phyloP scores from a whole-genome alignment of 371 early-diverging fungal genomes.

The Mucor piriformis region DNA sequence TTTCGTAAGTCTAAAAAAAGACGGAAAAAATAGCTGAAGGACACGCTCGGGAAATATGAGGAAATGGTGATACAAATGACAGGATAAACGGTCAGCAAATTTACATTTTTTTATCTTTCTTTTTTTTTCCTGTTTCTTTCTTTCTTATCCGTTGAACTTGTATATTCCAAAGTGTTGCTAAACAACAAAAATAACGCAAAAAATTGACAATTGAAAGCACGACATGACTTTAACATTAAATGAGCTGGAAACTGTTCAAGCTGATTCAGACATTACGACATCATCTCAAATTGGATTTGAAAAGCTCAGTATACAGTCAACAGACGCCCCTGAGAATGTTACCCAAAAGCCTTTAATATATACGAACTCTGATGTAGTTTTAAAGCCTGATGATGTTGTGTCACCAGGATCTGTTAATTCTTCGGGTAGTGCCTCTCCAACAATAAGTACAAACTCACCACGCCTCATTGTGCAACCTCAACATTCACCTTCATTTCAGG shows the following conservation, averaged over 20 bases:
- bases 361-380: background rate
- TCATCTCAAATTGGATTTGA: constrained; percentile 5
- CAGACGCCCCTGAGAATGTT: background rate
- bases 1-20: background rate
- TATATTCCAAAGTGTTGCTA: background rate
- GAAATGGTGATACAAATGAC: constrained; percentile 12
- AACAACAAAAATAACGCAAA: too few species aligned
- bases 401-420: background rate
- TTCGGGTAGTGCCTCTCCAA: background rate
- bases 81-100: constrained; percentile 14
- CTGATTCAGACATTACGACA: background rate
- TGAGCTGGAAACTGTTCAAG: background rate
- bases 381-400: constrained; percentile 4
- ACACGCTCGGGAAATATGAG: constrained; percentile 9
- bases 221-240: constrained; percentile 9
- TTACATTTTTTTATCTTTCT: background rate
- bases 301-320: background rate
- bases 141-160: background rate
- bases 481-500: constrained; percentile 8
- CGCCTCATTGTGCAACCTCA: background rate
- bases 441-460: background rate
- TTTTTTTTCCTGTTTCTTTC: background rate
- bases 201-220: background rate
- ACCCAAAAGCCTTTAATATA: constrained; percentile 3
- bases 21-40: constrained; percentile 3